A percentile compares a stretch with the other conserved stretches of the same genome.
Conservation (phyloP, 225 moss, liverwort and hornwort species). For the Polytrichum formosum region DNA sequence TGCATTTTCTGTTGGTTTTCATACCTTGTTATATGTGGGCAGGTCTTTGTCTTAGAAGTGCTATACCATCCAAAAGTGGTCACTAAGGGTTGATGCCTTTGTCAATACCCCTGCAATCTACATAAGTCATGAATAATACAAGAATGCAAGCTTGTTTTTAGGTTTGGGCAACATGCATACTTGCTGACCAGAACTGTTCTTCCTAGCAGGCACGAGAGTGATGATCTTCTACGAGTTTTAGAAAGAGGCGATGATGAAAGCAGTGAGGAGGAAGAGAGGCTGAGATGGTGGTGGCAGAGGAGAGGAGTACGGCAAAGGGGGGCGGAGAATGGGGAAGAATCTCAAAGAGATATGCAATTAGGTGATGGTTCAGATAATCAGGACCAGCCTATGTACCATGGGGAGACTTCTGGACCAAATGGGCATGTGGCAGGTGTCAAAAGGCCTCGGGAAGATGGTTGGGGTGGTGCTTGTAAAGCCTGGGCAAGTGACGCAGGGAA, state of each 20-base stretch:
- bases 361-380: constrained; percentile 29
- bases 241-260: constrained; percentile 75
- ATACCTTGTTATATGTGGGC: no score
- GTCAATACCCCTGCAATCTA: no score
- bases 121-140: no score
- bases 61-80: no score
- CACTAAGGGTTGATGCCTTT: no score
- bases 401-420: constrained; percentile 49
- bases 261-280: constrained; percentile 79
- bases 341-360: constrained; percentile 30
- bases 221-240: constrained; percentile 45
- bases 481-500: constrained; percentile 86
- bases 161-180: background rate
- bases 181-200: background rate
- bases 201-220: constrained; percentile 17
- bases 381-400: constrained; percentile 48
- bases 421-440: constrained; percentile 29
- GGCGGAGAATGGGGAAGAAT: constrained; percentile 33
- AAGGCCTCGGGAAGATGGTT: constrained; percentile 59
- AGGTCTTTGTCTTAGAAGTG: no score
- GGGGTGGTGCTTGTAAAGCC: constrained; percentile 89
- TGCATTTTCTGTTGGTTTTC: background rate
- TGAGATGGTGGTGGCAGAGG: constrained; percentile 69
- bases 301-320: constrained; percentile 36
- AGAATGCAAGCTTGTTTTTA: no score